Percentiles rank a stretch among this genome's conserved stretches.
Conservation (phyloP, 1,139 yeast genomes). For the Pichia sp. region DNA sequence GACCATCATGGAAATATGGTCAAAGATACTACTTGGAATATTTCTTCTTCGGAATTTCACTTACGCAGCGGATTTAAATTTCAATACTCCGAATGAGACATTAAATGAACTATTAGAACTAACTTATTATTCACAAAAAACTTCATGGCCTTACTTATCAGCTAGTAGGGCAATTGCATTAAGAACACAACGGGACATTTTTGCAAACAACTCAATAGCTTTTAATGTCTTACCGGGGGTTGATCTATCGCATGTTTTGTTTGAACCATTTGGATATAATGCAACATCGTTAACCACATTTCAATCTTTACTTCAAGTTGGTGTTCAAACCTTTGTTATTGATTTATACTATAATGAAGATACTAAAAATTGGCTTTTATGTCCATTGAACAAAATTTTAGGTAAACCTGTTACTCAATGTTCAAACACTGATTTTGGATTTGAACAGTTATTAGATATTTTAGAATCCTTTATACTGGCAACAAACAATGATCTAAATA, state of each 20-base stretch:
- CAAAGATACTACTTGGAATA: not conserved
- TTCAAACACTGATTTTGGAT: conserved; percentile 28
- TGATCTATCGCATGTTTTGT: conserved; percentile 44
- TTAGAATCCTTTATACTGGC: conserved; percentile 35
- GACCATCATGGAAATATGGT: not conserved
- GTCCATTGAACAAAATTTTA: conserved; percentile 37
- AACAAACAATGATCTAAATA: conserved; percentile 53
- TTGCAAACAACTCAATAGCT: conserved; percentile 49
- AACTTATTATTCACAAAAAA: conserved; percentile 5
- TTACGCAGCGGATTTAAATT: not conserved
- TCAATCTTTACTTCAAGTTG: conserved; percentile 38
- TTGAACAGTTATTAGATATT: conserved; percentile 34
- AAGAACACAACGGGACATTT: conserved; percentile 65
- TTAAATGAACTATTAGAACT: conserved; percentile 1
- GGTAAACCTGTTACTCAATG: conserved; percentile 8
- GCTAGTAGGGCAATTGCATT: conserved; percentile 34
- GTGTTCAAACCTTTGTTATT: conserved; percentile 46
- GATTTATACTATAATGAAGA: conserved; percentile 64
- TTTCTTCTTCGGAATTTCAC: not conserved
- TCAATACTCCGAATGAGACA: not conserved
- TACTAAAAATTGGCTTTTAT: conserved; percentile 54
- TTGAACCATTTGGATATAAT: conserved; percentile 47
- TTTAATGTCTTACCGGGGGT: conserved; percentile 55
- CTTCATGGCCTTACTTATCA: conserved; percentile 19
- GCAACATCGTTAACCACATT: conserved; percentile 36